A percentile compares a stretch with the other conserved stretches of the same genome.
Evolutionary conservation across 2,329 filamentous ascomycete genomes (phyloP).

Genomic region (Helotiales sp.): DNA sequence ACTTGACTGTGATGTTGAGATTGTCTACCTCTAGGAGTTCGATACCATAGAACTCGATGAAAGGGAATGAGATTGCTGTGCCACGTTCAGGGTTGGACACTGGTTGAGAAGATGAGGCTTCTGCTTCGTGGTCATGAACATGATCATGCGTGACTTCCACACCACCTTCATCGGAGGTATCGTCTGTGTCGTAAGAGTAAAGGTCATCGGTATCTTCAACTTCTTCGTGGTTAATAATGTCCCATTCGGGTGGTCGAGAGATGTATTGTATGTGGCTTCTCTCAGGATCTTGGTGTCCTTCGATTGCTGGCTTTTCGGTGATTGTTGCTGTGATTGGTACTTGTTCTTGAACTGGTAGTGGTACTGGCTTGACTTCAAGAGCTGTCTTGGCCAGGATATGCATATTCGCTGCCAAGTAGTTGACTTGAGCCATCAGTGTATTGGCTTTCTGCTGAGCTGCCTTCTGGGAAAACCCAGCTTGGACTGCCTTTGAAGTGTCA

Average conservation of each 20-base stretch:
- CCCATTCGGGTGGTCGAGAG: conserved; percentile 77
- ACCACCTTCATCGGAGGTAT: conserved; percentile 40
- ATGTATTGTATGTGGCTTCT: conserved; percentile 70
- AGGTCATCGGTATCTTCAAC: conserved; percentile 48
- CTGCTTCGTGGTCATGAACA: conserved; percentile 37
- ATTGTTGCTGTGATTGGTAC: background rate
- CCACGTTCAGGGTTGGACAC: conserved; percentile 55
- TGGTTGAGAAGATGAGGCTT: conserved; percentile 32
- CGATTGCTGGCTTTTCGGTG: conserved; percentile 17
- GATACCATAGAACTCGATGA: conserved; percentile 73
- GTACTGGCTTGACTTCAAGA: conserved; percentile 25
- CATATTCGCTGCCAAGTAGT: conserved; percentile 72
- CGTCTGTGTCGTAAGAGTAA: conserved; percentile 43
- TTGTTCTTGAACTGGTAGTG: background rate
- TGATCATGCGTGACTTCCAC: conserved; percentile 37
- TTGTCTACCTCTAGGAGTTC: conserved; percentile 70
- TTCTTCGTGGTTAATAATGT: conserved; percentile 41
- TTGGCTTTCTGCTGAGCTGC: conserved; percentile 55
- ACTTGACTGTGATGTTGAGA: conserved; percentile 72
- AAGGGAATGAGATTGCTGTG: conserved; percentile 77
- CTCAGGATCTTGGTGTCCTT: conserved; percentile 39
- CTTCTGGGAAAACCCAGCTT: conserved; percentile 64
- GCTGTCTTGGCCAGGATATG: conserved; percentile 63
- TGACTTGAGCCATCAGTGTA: conserved; percentile 72
- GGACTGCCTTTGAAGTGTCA: conserved; percentile 60